Base-by-base conservation (phyloP, 768 basidiomycete genomes). In the Fomitopsis serialis region DNA sequence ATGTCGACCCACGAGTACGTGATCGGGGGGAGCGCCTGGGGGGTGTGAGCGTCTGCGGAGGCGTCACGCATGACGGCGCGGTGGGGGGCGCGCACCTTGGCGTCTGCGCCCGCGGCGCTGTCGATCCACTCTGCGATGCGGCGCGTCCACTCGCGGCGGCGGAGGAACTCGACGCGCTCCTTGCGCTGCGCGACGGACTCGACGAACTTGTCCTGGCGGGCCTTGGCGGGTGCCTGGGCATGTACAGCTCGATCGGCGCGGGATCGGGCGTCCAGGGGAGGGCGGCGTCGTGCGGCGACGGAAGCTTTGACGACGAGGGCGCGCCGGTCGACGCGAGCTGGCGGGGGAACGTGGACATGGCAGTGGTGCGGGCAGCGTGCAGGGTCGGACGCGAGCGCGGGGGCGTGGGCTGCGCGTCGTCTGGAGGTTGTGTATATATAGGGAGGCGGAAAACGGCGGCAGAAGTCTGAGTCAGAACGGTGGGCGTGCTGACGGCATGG, bases 81-180 rank as follows among this genome's bases (percentile, higher is more conserved):
- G 32, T 9, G 24, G 29, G 42, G 53, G 42, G 24, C 11, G 17
- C 45, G 46, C 32, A 49, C 47, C 47, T 49, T 42, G 15, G 46
- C 12, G 6, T 53, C 42, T 37, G 29, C 21, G 47, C 40, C 35
- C 24, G 48, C 47, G 17, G 37, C 15, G 47, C 48, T 29, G 23
- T 53, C 43, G 42, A 72, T 63, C 72, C 72, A 73, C 49, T 72
- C 67, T 1, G 72, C 61, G 63, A 72, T 66, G 24, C 72, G 63
- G 17, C 68, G 63, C 1, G 80, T 72, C 56, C 71, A 74, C 55
- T 76, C 77, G 43, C 74, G 70, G 52, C 68, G 72, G 50, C 75
- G 75, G 42, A 78, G 62, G 58, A 81, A 80, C n/a, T 77, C 78
- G 54, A 74, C 68, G 56, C 80, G 78, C 54, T 78, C 76, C 45